phyloP scores from a whole-genome alignment of 2,329 filamentous ascomycete genomes.

The Xylaria sp. region DNA sequence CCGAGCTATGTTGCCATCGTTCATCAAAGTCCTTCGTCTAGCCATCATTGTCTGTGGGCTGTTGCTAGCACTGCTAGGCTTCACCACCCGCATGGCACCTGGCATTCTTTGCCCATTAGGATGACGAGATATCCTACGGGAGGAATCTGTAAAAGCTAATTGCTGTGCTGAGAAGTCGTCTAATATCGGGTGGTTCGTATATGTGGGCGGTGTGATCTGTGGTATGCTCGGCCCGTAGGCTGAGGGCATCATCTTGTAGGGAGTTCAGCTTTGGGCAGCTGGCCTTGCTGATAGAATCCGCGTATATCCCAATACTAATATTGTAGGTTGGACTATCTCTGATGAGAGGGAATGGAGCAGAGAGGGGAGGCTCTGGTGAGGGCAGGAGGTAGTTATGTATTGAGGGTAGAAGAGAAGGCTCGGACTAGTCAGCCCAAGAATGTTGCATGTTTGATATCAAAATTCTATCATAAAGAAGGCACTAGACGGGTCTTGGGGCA shows the following conservation, averaged over 20 bases:
- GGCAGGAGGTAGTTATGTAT: slow-evolving; percentile 42
- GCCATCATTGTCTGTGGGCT: slow-evolving; percentile 69
- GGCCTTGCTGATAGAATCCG: slow-evolving; percentile 11
- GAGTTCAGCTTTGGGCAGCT: slow-evolving; percentile 3
- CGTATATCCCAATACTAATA: slow-evolving; percentile 12
- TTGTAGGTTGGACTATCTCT: slow-evolving; percentile 6
- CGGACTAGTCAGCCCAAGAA: slow-evolving; percentile 46
- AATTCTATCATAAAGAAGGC: slow-evolving; percentile 47
- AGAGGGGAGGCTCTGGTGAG: slow-evolving; percentile 13
- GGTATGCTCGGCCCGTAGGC: slow-evolving; percentile 50
- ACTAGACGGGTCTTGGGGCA: slow-evolving; percentile 40
- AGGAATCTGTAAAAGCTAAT: slow-evolving; percentile 59
- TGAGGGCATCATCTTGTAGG: slow-evolving; percentile 52
- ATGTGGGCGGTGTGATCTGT: slow-evolving; percentile 49
- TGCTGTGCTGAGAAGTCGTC: slow-evolving; percentile 66
- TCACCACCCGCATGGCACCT: slow-evolving; percentile 68
- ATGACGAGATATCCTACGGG: slow-evolving; percentile 61
- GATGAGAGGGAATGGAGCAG: slow-evolving; percentile 6
- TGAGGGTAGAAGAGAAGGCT: slow-evolving; percentile 36
- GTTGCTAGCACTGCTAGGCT: slow-evolving; percentile 75
- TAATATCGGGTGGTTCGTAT: slow-evolving; percentile 57
- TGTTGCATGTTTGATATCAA: slow-evolving; percentile 47
- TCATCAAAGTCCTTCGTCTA: slow-evolving; percentile 67
- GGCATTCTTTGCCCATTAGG: slow-evolving; percentile 62
- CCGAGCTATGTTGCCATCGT: slow-evolving; percentile 59